Evolutionary conservation across 2,329 filamentous ascomycete species (phyloP), one percentile per base, ranked within the genome.

Genomic region (Decorospora gaudefroyi): DNA sequence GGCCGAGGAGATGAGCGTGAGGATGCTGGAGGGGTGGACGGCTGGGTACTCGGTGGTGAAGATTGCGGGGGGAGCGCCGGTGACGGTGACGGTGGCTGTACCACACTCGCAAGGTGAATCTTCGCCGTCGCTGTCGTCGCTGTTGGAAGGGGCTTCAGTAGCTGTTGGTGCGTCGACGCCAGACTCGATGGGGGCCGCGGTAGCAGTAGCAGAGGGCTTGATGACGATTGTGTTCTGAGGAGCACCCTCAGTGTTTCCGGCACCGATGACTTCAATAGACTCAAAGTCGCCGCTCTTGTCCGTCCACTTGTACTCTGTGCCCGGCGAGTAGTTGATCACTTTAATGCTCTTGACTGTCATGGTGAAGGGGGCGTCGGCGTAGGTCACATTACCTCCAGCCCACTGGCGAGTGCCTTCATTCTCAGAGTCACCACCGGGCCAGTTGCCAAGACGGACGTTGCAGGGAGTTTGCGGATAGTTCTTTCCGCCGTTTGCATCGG

Each of bases 391-490:
- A 40, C 86, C 85, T 33, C 85, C 84, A 31, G 85, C 84, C 86
- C 85, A 88, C 41, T 80, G 65, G 44, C 85, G 77, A 16, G 83
- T 86, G 33, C 85, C 84, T n/a, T 76, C 68, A 25, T 74, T 67
- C 42, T 72, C 67, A 4, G 72, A 67, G 39, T 74, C 71, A 55
- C 78, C 79, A 38, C 73, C 75, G 22, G 73, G 72, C 74, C 74
- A 76, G 64, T 71, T 74, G 33, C 74, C 74, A 15, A 77, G 62
- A 48, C 63, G 65, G 16, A 72, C 59, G 28, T 82, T 81, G 83
- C 87, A 86, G 1, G 88, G 88, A 0, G 87, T 90, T 65, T 92
- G 88, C 0, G 88, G 88, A 67, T 82, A 91, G 64, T 80, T 79
- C 35, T 78, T 67, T 9, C 83, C 82, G 55, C 78, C 78, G 32